Conservation (phyloP, 1,284 basidiomycete species). For the Amylostereum areolatum region DNA sequence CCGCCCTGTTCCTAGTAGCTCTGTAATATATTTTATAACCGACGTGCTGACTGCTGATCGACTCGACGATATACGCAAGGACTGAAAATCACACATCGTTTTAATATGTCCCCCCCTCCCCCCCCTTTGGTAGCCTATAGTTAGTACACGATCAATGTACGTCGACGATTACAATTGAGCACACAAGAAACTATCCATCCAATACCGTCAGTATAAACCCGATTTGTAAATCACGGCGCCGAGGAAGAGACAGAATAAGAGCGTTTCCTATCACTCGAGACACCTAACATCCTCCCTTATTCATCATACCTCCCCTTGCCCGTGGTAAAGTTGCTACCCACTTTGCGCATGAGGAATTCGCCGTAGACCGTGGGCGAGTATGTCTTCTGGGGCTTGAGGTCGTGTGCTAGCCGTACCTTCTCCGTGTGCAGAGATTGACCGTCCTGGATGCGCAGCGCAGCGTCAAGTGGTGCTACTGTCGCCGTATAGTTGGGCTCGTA, state of each 20-base stretch:
- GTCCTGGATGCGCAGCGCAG: constrained; percentile 43
- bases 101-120: too few species aligned
- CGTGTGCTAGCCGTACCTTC: constrained; percentile 6
- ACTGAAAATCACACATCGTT: too few species aligned
- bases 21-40: too few species aligned
- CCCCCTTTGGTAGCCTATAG: too few species aligned
- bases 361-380: constrained; percentile 63
- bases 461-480: constrained; percentile 50
- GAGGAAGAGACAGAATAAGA: too few species aligned
- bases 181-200: constrained; percentile 4
- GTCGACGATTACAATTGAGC: not conserved
- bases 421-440: constrained; percentile 12
- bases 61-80: too few species aligned
- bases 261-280: too few species aligned
- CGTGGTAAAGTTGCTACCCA: constrained; percentile 58
- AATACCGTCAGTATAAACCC: not conserved
- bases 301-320: constrained; percentile 38
- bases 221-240: too few species aligned
- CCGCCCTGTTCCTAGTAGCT: too few species aligned
- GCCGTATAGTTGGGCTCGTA: constrained; percentile 81
- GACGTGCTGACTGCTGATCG: too few species aligned
- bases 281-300: constrained; percentile 16
- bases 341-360: constrained; percentile 68
- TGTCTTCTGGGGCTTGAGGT: constrained; percentile 15
- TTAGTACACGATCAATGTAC: too few species aligned